A percentile compares a stretch with the other conserved stretches of the same genome.
These are phyloP conservation scores for Rubus parviflorus DNA, from an alignment of 306 rosid species.

Conservation along the genomic window DNA sequence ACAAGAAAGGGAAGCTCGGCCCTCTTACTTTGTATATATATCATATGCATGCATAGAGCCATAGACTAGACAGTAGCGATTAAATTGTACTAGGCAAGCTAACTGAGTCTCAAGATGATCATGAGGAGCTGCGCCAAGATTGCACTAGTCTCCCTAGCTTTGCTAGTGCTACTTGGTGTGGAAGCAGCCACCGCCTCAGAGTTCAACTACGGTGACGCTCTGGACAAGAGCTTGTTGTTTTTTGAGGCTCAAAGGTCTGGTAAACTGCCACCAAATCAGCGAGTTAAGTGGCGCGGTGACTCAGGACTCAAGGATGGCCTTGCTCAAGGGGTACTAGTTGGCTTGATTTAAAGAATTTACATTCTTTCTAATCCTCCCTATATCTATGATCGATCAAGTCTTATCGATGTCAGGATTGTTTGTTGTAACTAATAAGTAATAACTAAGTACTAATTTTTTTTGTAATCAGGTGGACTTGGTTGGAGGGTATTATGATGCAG, in stretches of 20 bases:
- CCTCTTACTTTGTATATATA: background rate
- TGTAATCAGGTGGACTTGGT: conserved; percentile 62
- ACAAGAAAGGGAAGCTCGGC: background rate
- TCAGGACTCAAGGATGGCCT: conserved; percentile 77
- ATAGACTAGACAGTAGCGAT: background rate
- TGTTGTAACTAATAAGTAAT: background rate
- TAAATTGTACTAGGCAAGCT: background rate
- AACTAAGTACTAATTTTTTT: background rate
- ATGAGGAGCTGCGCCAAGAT: conserved; percentile 37
- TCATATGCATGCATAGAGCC: background rate
- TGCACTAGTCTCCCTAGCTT: background rate
- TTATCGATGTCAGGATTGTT: background rate
- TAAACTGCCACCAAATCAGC: conserved; percentile 47
- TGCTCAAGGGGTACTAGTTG: conserved; percentile 58
- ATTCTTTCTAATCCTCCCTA: background rate
- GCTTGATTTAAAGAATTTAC: background rate
- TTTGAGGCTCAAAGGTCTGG: conserved; percentile 88
- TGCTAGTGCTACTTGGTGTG: conserved; percentile 30
- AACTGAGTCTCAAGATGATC: background rate
- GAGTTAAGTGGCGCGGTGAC: conserved; percentile 74
- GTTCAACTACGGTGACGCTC: conserved; percentile 66
- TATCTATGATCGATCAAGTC: background rate
- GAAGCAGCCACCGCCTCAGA: conserved; percentile 25
- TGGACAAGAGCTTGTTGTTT: conserved; percentile 73
- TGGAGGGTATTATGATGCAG: conserved; percentile 97